These are phyloP conservation scores for Suillus americanus DNA, from an alignment of 768 basidiomycete genomes.

Conservation along the genomic window DNA sequence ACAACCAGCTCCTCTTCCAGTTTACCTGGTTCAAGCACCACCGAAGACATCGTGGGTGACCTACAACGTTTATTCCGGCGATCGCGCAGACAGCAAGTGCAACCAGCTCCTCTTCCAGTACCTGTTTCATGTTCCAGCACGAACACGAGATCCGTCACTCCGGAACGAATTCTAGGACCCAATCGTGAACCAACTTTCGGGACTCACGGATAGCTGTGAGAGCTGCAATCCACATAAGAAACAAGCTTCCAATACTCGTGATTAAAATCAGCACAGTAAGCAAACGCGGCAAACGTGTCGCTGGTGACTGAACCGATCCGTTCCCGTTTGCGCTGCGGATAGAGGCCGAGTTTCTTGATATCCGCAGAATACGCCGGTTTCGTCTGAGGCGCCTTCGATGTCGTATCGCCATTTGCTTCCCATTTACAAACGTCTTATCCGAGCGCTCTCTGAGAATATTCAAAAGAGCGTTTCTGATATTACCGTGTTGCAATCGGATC, in stretches of 20 bases:
- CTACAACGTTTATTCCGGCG: too few species aligned
- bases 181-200: conserved; percentile 62
- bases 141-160: conserved; percentile 43
- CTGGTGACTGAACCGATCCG: conserved; percentile 20
- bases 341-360: too few species aligned
- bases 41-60: too few species aligned
- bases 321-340: conserved; percentile 32
- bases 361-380: conserved; percentile 49
- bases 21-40: too few species aligned
- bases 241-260: not conserved
- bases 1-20: too few species aligned
- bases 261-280: not conserved
- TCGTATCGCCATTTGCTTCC: conserved; percentile 15
- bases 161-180: conserved; percentile 61
- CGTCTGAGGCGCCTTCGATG: conserved; percentile 10
- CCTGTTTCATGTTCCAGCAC: conserved; percentile 15
- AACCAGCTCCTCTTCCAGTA: too few species aligned
- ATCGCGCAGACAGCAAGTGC: too few species aligned
- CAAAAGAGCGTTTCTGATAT: conserved; percentile 31
- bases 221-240: conserved; percentile 47
- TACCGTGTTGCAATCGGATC: conserved; percentile 1
- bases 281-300: conserved; percentile 23
- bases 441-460: conserved; percentile 39
- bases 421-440: conserved; percentile 13
- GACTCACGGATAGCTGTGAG: conserved; percentile 48